Conservation (phyloP, 768 basidiomycete species). For the Lactarius indigo region DNA sequence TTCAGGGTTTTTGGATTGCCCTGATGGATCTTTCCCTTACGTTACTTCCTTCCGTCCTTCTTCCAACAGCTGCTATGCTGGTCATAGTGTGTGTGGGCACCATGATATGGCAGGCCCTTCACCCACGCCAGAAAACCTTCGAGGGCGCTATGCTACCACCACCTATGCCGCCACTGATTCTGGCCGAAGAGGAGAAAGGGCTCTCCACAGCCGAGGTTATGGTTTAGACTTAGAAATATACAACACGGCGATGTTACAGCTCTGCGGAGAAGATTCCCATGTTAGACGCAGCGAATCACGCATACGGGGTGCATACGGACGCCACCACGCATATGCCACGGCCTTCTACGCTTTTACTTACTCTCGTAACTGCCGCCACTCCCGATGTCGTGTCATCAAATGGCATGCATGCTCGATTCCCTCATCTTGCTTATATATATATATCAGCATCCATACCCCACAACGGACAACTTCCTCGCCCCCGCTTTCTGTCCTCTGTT, state of each 20-base stretch:
- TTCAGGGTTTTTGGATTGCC: not conserved
- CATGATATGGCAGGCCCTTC: not conserved
- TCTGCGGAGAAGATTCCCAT: not conserved
- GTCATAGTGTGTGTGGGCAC: not conserved
- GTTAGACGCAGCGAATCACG: not conserved
- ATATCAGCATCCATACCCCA: not conserved
- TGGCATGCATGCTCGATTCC: not conserved
- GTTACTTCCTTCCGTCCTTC: not conserved
- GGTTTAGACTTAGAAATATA: not conserved
- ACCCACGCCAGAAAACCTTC: not conserved
- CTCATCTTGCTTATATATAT: not conserved
- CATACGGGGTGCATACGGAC: not conserved
- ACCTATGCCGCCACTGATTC: not conserved
- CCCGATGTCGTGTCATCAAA: not conserved
- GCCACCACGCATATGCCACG: not conserved
- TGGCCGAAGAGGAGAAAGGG: not conserved
- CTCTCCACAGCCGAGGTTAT: not conserved
- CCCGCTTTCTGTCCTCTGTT: not conserved
- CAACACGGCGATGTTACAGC: not conserved
- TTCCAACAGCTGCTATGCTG: not conserved
- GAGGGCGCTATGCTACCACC: not conserved
- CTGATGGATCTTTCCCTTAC: not conserved
- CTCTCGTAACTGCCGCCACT: not conserved
- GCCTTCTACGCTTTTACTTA: not conserved
- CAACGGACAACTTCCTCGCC: not conserved